phyloP scores from a whole-genome alignment of 495 filamentous ascomycete species.

The Lindgomyces ingoldianus region DNA sequence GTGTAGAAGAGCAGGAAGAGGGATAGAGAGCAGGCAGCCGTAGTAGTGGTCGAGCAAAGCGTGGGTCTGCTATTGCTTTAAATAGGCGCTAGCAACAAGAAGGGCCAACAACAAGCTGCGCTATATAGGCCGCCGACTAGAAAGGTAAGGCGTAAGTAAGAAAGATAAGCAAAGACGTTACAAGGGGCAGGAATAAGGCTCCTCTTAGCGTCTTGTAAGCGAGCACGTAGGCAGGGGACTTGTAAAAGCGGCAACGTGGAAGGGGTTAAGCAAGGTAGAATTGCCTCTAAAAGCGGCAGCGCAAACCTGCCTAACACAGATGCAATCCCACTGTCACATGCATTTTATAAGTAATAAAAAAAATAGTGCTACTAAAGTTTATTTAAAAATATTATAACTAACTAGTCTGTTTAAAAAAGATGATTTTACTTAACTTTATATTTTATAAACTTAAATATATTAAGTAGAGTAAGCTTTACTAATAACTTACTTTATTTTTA shows the following conservation, averaged over 20 bases:
- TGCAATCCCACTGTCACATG: not conserved
- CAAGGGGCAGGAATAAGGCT: not conserved
- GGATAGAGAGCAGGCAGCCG: not conserved
- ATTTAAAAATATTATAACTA: too few species aligned
- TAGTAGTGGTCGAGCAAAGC: constrained; percentile 1
- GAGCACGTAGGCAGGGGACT: constrained; percentile 1
- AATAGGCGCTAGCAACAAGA: constrained; percentile 8
- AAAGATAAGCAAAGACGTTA: not conserved
- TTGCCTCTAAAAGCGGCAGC: constrained; percentile 16
- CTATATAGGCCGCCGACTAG: not conserved
- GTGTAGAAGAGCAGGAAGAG: constrained; percentile 5
- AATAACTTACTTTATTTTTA: too few species aligned
- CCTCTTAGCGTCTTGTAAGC: not conserved
- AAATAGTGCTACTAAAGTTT: too few species aligned
- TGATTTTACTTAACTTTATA: too few species aligned
- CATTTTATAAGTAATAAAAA: constrained; percentile 2
- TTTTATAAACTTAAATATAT: too few species aligned
- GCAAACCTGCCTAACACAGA: constrained; percentile 5
- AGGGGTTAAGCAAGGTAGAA: constrained; percentile 9
- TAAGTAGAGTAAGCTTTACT: too few species aligned
- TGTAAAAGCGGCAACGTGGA: constrained; percentile 3
- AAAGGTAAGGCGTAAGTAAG: not conserved
- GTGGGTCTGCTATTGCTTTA: constrained; percentile 10
- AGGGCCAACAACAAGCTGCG: not conserved
- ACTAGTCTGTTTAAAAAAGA: too few species aligned